phyloP scores from a whole-genome alignment of 306 rosid genomes.

The Dryas alaskensis region DNA sequence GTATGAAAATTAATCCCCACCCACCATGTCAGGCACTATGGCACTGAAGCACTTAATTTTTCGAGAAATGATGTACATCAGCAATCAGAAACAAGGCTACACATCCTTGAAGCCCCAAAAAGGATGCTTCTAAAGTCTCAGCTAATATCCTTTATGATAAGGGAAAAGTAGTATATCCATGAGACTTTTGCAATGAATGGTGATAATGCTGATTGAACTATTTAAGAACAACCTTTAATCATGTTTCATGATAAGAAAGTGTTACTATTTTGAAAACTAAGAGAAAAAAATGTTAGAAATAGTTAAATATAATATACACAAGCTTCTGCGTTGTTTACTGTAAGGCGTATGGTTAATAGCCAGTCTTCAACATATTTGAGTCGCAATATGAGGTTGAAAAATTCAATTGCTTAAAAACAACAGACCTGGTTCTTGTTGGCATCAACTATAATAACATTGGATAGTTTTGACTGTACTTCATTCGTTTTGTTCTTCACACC shows the following conservation, averaged over 20 bases:
- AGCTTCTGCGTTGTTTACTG: neutral
- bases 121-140: too few relatives aligned
- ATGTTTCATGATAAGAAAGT: neutral
- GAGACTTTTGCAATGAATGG: too few relatives aligned
- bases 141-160: too few relatives aligned
- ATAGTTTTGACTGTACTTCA: constrained; percentile 81
- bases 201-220: too few relatives aligned
- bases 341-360: neutral
- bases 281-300: neutral
- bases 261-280: neutral
- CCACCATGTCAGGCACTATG: too few relatives aligned
- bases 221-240: too few relatives aligned
- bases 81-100: too few relatives aligned
- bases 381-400: constrained; percentile 4
- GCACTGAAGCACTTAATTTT: too few relatives aligned
- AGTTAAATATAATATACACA: neutral
- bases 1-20: too few relatives aligned
- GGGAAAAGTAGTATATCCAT: too few relatives aligned
- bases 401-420: neutral
- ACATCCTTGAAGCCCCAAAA: too few relatives aligned
- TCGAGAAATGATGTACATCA: too few relatives aligned
- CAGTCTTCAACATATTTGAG: neutral
- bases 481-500: constrained; percentile 78
- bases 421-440: constrained; percentile 86
- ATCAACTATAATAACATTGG: constrained; percentile 68